A percentile compares a stretch with the other conserved stretches of the same genome.
phyloP scores from a whole-genome alignment of 805 yeast genomes.

The Schwanniomyces sp. region DNA sequence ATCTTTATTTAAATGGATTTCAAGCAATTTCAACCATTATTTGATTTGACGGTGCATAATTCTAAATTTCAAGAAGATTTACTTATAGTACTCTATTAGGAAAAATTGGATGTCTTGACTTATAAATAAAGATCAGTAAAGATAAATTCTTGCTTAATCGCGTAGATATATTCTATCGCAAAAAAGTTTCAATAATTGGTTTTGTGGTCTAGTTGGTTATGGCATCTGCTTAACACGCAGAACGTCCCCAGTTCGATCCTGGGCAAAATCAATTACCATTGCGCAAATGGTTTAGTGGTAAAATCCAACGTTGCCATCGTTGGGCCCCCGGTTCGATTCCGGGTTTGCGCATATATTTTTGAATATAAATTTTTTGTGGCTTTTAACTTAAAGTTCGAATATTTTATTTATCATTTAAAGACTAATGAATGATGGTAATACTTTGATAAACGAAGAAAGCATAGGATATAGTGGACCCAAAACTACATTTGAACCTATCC shows the following conservation, averaged over 20 bases:
- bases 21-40: too few relatives aligned
- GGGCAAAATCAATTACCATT: slow-evolving; percentile 85
- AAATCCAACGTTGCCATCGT: slow-evolving; percentile 2
- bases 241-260: slow-evolving; percentile 99
- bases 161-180: not conserved
- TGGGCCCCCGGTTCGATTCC: slow-evolving; percentile 4
- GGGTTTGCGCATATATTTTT: not conserved
- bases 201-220: slow-evolving; percentile 98
- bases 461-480: not conserved
- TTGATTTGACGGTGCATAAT: too few relatives aligned
- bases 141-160: too few relatives aligned
- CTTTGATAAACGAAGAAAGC: not conserved
- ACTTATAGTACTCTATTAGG: too few relatives aligned
- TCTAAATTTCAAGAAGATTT: too few relatives aligned
- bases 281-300: slow-evolving; percentile 2
- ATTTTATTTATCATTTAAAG: not conserved
- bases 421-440: slow-evolving; percentile 19
- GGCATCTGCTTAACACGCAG: slow-evolving; percentile 99
- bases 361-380: not conserved
- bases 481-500: slow-evolving; percentile 8
- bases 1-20: too few relatives aligned
- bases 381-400: not conserved
- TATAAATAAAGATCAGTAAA: too few relatives aligned
- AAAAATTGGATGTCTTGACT: too few relatives aligned
- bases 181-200: slow-evolving; percentile 2